These are phyloP conservation scores for Hordeum pubiflorum DNA, from an alignment of 202 grass and related monocot species.

Conservation along the genomic window DNA sequence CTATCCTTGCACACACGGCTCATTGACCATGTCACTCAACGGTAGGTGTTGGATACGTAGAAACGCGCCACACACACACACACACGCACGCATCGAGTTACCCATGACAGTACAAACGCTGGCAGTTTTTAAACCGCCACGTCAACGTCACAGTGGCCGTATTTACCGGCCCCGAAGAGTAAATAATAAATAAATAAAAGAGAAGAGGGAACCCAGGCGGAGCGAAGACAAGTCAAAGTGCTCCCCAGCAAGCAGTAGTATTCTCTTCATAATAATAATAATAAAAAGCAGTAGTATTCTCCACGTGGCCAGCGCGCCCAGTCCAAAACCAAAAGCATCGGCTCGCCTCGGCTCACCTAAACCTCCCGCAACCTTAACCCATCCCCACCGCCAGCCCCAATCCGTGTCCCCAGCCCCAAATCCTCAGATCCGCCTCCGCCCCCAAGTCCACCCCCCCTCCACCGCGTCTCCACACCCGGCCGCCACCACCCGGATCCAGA, in stretches of 20 bases:
- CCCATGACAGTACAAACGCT: neutral
- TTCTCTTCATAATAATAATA: conserved; percentile 16
- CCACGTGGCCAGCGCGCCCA: conserved; percentile 44
- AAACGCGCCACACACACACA: neutral
- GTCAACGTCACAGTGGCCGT: neutral
- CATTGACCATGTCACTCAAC: neutral
- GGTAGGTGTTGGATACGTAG: neutral
- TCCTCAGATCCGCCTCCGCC: conserved; percentile 36
- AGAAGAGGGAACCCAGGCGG: neutral
- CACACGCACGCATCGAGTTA: too few relatives aligned
- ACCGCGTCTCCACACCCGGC: neutral
- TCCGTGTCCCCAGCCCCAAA: neutral
- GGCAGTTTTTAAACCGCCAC: neutral
- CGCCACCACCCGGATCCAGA: conserved; percentile 29
- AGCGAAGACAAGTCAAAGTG: conserved; percentile 32
- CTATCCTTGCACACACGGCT: neutral
- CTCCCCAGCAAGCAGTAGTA: neutral
- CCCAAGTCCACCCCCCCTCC: neutral
- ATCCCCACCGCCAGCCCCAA: neutral
- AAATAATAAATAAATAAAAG: too few relatives aligned
- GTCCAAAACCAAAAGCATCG: conserved; percentile 20
- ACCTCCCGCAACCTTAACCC: conserved; percentile 14
- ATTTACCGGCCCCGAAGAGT: too few relatives aligned
- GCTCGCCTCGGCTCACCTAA: conserved; percentile 2
- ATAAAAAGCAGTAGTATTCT: neutral